Evolutionary conservation across 768 basidiomycete genomes (phyloP).

Genomic region (Pleurotus pulmonarius): DNA sequence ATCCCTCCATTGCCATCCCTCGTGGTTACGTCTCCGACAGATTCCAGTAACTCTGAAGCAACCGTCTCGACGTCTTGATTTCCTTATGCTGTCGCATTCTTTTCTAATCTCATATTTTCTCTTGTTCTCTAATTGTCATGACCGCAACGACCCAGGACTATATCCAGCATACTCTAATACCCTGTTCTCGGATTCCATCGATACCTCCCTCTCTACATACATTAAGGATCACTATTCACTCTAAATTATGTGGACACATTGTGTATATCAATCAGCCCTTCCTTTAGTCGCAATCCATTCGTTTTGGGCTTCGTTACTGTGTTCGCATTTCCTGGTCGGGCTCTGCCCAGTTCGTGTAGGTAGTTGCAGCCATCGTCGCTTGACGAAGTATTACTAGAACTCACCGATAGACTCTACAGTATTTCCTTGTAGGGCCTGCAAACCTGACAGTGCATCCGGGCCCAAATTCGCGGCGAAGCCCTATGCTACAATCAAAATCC

Average conservation of each 20-base stretch:
- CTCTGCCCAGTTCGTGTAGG: slow-evolving; percentile 21
- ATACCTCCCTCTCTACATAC: slow-evolving; percentile 15
- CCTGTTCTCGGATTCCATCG: slow-evolving; percentile 24
- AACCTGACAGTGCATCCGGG: slow-evolving; percentile 21
- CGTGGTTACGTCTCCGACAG: slow-evolving; percentile 9
- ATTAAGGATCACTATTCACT: no score
- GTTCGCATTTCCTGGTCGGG: slow-evolving; percentile 27
- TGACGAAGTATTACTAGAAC: not conserved
- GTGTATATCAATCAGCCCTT: no score
- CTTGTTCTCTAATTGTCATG: not conserved
- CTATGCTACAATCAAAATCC: slow-evolving; percentile 15
- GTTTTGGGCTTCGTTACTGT: not conserved
- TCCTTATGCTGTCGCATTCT: not conserved
- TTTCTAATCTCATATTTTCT: not conserved
- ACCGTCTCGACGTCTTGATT: not conserved
- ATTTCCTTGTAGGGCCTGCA: slow-evolving; percentile 11
- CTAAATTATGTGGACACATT: no score
- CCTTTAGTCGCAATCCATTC: not conserved
- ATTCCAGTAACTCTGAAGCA: not conserved
- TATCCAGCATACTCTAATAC: slow-evolving; percentile 35
- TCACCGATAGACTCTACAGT: slow-evolving; percentile 20
- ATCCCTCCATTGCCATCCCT: slow-evolving; percentile 5
- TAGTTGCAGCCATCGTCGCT: no score
- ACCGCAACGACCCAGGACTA: slow-evolving; percentile 20
- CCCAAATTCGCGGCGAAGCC: slow-evolving; percentile 43